These are phyloP conservation scores for Colletotrichum scovillei DNA, from an alignment of 2,329 filamentous ascomycete species.

Conservation along the genomic window DNA sequence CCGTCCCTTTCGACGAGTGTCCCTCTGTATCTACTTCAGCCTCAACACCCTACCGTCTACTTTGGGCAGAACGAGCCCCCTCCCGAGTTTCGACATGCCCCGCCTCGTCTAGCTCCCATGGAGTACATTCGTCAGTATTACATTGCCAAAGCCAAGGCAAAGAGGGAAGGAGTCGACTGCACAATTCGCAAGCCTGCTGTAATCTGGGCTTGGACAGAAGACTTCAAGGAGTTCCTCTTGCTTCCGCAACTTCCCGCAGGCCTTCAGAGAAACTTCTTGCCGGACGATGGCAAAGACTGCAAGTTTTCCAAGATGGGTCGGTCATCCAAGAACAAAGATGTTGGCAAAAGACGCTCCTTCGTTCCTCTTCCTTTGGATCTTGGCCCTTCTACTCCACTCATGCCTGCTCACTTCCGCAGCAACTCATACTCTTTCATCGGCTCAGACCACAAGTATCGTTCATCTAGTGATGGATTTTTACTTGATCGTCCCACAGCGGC, in stretches of 20 bases:
- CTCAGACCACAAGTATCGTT: not conserved
- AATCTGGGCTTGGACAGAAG: constrained; percentile 47
- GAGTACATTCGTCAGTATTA: constrained; percentile 51
- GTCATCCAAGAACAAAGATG: not conserved
- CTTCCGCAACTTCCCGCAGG: constrained; percentile 45
- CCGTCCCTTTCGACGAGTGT: constrained; percentile 19
- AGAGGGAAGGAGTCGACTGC: constrained; percentile 41
- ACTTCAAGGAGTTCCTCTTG: constrained; percentile 49
- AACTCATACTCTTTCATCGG: not conserved
- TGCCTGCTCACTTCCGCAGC: constrained; percentile 15
- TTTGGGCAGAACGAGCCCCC: constrained; percentile 23
- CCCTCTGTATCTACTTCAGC: constrained; percentile 30
- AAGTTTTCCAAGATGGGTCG: not conserved
- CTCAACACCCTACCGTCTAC: constrained; percentile 26
- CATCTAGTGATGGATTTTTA: not conserved
- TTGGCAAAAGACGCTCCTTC: constrained; percentile 17
- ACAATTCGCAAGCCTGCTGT: constrained; percentile 44
- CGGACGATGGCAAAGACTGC: constrained; percentile 14
- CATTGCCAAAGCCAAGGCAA: constrained; percentile 45
- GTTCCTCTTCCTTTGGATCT: constrained; percentile 27
- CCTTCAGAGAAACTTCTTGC: constrained; percentile 37
- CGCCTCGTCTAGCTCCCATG: constrained; percentile 50
- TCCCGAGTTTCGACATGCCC: constrained; percentile 25
- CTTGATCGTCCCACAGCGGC: not conserved
- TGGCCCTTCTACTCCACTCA: constrained; percentile 21